phyloP scores from a whole-genome alignment of 2,329 filamentous ascomycete species.

The Penicillium griseofulvum region DNA sequence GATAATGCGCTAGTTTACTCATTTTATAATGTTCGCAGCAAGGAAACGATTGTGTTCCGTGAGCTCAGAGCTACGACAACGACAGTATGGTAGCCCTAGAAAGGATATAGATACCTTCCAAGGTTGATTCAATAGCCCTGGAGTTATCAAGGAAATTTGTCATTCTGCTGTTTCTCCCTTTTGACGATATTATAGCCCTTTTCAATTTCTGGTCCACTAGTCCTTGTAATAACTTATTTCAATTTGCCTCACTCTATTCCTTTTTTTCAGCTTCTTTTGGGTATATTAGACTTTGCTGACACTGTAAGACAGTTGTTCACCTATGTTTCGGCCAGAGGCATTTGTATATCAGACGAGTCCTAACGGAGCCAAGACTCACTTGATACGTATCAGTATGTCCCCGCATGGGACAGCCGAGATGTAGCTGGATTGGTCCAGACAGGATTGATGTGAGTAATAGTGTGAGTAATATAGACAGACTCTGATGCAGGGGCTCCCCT shows the following conservation, averaged over 20 bases:
- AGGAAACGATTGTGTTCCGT: background rate
- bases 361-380: background rate
- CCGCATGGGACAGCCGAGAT: background rate
- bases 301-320: background rate
- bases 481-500: conserved; percentile 6
- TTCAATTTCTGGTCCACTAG: background rate
- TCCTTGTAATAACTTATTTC: background rate
- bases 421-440: background rate
- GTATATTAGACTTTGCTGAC: background rate
- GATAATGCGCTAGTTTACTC: background rate
- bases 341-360: background rate
- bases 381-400: background rate
- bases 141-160: background rate
- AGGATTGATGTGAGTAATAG: background rate
- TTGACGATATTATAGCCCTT: background rate
- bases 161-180: background rate
- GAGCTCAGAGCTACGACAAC: no score
- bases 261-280: background rate
- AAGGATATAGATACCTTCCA: background rate
- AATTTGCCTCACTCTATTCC: background rate
- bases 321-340: background rate
- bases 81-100: background rate
- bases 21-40: fast-evolving
- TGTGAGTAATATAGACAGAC: background rate
- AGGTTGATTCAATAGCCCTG: background rate